A percentile compares a stretch with the other conserved stretches of the same genome.
Conservation (phyloP, 441 rosid genomes). For the Arabidopsis hybrid region DNA sequence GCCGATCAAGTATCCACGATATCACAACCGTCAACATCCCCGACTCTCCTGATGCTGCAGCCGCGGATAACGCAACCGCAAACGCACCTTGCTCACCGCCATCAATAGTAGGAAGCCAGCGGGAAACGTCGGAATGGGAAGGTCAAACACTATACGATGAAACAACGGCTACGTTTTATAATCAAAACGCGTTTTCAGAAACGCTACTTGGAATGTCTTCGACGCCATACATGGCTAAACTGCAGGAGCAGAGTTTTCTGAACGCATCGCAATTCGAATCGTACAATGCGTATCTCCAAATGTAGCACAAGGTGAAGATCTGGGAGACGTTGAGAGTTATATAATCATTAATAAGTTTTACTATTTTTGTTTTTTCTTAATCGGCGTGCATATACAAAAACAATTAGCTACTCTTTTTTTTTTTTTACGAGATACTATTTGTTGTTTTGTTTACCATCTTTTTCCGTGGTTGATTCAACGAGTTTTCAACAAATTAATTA, state of each 20-base stretch:
- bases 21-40: constrained; percentile 76
- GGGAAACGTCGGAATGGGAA: constrained; percentile 49
- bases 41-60: constrained; percentile 51
- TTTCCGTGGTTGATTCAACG: constrained; percentile 39
- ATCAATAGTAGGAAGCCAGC: constrained; percentile 48
- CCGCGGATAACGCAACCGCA: constrained; percentile 31
- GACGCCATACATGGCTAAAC: constrained; percentile 61
- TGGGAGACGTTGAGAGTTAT: constrained; percentile 29
- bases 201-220: constrained; percentile 40
- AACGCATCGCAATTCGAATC: constrained; percentile 68
- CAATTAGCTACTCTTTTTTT: constrained; percentile 7
- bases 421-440: neutral
- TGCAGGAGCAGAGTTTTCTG: constrained; percentile 70
- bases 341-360: constrained; percentile 24
- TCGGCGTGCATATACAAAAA: constrained; percentile 37
- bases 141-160: constrained; percentile 50
- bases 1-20: constrained; percentile 95
- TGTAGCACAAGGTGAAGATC: constrained; percentile 60
- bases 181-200: constrained; percentile 41
- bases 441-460: constrained; percentile 10
- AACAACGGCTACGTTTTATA: constrained; percentile 52
- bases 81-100: constrained; percentile 56
- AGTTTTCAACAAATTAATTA: constrained; percentile 36
- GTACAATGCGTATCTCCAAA: constrained; percentile 64
- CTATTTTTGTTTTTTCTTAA: constrained; percentile 25